These are phyloP conservation scores for Puccinia coronata DNA, from an alignment of 1,284 basidiomycete genomes.

Conservation along the genomic window DNA sequence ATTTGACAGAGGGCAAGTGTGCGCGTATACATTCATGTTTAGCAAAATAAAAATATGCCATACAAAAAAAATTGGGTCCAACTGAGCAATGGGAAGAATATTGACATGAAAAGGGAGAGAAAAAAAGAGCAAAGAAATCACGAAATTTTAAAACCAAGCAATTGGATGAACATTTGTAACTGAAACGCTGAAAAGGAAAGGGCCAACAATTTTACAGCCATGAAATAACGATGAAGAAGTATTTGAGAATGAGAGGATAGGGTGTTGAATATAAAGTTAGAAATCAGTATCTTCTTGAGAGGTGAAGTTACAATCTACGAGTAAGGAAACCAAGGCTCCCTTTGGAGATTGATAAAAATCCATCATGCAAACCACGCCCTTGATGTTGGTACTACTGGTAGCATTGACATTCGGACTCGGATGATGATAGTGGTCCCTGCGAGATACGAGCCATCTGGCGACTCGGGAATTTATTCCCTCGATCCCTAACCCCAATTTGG, in stretches of 20 bases:
- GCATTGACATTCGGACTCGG: conserved; percentile 2
- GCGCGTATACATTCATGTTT: too few relatives aligned
- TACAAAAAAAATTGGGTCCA: background rate
- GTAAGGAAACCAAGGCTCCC: conserved; percentile 39
- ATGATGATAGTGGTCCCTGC: conserved; percentile 19
- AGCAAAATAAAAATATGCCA: too few relatives aligned
- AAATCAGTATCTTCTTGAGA: background rate
- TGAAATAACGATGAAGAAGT: too few relatives aligned
- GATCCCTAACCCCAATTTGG: conserved; percentile 33
- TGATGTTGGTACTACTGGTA: conserved; percentile 8
- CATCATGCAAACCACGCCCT: conserved; percentile 46
- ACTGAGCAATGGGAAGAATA: background rate
- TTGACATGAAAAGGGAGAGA: background rate
- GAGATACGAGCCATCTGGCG: conserved; percentile 35
- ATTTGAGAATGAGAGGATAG: too few relatives aligned
- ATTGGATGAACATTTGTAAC: too few relatives aligned
- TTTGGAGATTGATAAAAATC: conserved; percentile 47
- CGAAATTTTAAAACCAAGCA: too few relatives aligned
- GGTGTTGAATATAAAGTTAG: background rate
- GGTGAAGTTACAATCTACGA: conserved; percentile 47
- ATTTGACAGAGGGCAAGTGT: too few relatives aligned
- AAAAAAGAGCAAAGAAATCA: too few relatives aligned
- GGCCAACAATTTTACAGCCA: too few relatives aligned
- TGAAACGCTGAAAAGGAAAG: too few relatives aligned
- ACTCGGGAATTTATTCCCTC: conserved; percentile 39